phyloP scores from a whole-genome alignment of 225 moss, liverwort and hornwort genomes.

The Marchantia polymorpha region DNA sequence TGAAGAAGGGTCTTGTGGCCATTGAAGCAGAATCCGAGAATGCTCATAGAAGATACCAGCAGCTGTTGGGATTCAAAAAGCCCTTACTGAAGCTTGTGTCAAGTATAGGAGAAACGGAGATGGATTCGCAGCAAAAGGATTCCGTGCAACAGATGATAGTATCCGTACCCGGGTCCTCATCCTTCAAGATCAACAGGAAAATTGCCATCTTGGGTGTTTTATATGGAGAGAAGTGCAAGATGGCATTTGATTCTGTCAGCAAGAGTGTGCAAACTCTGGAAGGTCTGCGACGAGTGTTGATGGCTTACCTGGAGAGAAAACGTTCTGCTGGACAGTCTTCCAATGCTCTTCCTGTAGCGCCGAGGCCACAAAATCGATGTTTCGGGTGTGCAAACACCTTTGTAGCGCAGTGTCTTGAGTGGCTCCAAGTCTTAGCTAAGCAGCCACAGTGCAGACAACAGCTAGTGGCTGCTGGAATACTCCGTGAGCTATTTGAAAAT shows the following conservation, averaged over 20 bases:
- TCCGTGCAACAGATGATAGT: conserved; percentile 98
- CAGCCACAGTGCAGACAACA: conserved; percentile 75
- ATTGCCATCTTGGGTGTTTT: conserved; percentile 95
- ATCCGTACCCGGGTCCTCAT: conserved; percentile 80
- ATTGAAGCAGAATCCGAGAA: conserved; percentile 99
- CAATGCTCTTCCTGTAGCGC: conserved; percentile 37
- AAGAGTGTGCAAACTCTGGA: conserved; percentile 98
- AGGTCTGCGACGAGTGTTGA: conserved; percentile 87
- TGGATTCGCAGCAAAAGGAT: conserved; percentile 97
- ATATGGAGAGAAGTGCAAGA: conserved; percentile 98
- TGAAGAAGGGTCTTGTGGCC: conserved; percentile 96
- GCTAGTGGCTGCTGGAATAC: conserved; percentile 78
- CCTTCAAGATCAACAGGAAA: conserved; percentile 94
- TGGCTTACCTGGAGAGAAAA: conserved; percentile 92
- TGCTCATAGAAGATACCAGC: conserved; percentile 97
- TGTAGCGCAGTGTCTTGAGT: conserved; percentile 97
- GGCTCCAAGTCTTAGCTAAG: conserved; percentile 94
- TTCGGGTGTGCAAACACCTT: conserved; percentile 99
- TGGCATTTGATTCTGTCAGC: conserved; percentile 99
- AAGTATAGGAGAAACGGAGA: conserved; percentile 93
- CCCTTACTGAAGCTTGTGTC: conserved; percentile 96
- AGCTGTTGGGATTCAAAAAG: conserved; percentile 93
- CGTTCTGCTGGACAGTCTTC: conserved; percentile 46
- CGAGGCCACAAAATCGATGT: conserved; percentile 84
- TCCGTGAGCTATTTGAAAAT: conserved; percentile 95